Evolutionary conservation across 2,329 filamentous ascomycete species (phyloP).

Genomic region (Alternaria viburni): DNA sequence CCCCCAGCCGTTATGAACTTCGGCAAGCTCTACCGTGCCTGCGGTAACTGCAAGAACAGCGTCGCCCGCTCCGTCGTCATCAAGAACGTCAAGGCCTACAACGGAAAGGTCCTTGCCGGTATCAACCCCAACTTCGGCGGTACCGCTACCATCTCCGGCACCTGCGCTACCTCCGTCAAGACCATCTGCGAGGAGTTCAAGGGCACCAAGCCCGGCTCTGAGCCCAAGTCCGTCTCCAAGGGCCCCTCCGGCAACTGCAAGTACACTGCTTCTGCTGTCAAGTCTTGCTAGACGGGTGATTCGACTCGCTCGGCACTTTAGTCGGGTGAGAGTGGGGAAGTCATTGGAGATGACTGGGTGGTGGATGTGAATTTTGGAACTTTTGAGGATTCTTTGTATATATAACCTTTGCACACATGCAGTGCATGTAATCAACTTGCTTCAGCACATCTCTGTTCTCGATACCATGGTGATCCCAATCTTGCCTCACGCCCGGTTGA

Average conservation of each 20-base stretch:
- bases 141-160: conserved; percentile 53
- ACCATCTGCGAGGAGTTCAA: conserved; percentile 46
- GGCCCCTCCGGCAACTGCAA: conserved; percentile 39
- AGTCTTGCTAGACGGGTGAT: conserved; percentile 33
- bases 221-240: conserved; percentile 38
- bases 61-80: conserved; percentile 54
- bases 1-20: conserved; percentile 38
- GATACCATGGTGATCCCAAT: background rate
- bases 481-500: background rate
- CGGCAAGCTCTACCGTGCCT: conserved; percentile 56
- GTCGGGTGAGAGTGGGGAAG: background rate
- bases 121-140: conserved; percentile 61
- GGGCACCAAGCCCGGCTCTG: conserved; percentile 37
- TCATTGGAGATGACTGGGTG: background rate
- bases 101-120: conserved; percentile 53
- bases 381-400: conserved; percentile 29
- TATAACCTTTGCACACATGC: conserved; percentile 18
- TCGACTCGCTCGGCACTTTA: background rate
- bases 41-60: conserved; percentile 58
- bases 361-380: background rate
- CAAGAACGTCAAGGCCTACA: conserved; percentile 53
- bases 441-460: background rate
- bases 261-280: conserved; percentile 40
- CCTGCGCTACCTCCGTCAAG: conserved; percentile 38
- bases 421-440: conserved; percentile 17